Evolutionary conservation across 2,329 filamentous ascomycete genomes (phyloP).

Genomic region (Westerdykella sp.): DNA sequence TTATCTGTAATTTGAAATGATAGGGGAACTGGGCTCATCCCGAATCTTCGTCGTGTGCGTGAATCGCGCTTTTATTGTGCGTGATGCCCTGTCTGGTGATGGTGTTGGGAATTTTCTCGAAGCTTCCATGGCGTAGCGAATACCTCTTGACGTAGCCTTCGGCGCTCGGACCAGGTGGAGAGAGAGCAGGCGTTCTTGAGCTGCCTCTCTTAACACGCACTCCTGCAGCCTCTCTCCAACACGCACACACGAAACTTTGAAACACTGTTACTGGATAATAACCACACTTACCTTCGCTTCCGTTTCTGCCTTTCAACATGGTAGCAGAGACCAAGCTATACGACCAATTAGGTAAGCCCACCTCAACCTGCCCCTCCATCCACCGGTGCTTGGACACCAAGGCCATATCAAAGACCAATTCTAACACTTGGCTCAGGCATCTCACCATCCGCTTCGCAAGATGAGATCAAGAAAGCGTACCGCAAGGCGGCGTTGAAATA

Average conservation of each 20-base stretch:
- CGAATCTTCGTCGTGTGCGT: too few relatives aligned
- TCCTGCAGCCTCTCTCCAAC: background rate
- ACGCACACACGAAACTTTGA: constrained; percentile 9
- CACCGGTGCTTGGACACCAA: constrained; percentile 1
- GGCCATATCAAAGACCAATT: constrained; percentile 1
- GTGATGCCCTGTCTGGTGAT: constrained; percentile 7
- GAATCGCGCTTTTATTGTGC: background rate
- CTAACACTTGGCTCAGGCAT: constrained; percentile 44
- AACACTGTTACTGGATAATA: constrained; percentile 1
- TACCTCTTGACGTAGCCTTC: constrained; percentile 18
- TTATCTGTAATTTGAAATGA: too few relatives aligned
- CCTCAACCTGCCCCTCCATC: constrained; percentile 19
- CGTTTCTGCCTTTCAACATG: constrained; percentile 52
- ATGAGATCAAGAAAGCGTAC: constrained; percentile 97
- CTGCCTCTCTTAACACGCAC: background rate
- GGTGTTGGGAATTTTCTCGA: constrained; percentile 31
- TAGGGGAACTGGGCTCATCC: too few relatives aligned
- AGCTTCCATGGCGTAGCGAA: constrained; percentile 22
- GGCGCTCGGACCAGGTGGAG: background rate
- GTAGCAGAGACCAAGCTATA: constrained; percentile 95
- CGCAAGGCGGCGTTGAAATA: constrained; percentile 83
- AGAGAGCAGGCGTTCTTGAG: background rate
- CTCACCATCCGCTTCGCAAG: constrained; percentile 73
- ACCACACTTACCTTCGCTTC: constrained; percentile 1
- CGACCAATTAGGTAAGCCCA: constrained; percentile 59